Evolutionary conservation across 768 basidiomycete species (phyloP).

Genomic region (Trichaptum fuscoviolaceum): DNA sequence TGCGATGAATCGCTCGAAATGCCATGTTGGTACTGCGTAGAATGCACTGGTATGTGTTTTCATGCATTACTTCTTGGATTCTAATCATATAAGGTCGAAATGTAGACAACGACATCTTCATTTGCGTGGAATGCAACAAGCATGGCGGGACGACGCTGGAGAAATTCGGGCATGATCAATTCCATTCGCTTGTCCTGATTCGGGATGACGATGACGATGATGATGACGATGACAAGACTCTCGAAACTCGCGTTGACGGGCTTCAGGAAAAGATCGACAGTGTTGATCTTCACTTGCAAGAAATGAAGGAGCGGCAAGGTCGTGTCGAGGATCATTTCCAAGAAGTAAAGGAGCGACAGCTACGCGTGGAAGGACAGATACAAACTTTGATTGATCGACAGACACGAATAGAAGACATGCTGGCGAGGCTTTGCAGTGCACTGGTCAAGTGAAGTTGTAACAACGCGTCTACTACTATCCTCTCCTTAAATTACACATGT

Average conservation of each 20-base stretch:
- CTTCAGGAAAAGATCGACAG: background rate
- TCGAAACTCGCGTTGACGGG: background rate
- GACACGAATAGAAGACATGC: background rate
- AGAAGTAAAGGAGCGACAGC: background rate
- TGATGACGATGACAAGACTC: background rate
- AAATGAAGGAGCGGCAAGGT: background rate
- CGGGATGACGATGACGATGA: background rate
- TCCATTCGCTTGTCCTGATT: background rate
- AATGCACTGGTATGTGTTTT: constrained; percentile 13
- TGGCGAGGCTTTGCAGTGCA: background rate
- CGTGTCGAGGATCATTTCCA: background rate
- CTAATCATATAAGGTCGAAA: background rate
- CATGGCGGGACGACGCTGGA: background rate
- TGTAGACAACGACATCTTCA: background rate
- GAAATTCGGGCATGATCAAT: background rate
- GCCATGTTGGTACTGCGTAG: constrained; percentile 28
- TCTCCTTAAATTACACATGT: background rate
- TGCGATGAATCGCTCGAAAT: constrained; percentile 17
- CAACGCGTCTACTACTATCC: background rate
- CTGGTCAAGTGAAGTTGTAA: background rate
- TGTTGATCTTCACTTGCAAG: background rate
- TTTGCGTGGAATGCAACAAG: background rate
- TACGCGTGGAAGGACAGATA: background rate
- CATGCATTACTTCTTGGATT: background rate
- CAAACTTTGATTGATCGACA: background rate